A percentile compares a stretch with the other conserved stretches of the same genome.
Conservation (phyloP, 352 stramenopile species). For the Globisporangium megalacanthum region DNA sequence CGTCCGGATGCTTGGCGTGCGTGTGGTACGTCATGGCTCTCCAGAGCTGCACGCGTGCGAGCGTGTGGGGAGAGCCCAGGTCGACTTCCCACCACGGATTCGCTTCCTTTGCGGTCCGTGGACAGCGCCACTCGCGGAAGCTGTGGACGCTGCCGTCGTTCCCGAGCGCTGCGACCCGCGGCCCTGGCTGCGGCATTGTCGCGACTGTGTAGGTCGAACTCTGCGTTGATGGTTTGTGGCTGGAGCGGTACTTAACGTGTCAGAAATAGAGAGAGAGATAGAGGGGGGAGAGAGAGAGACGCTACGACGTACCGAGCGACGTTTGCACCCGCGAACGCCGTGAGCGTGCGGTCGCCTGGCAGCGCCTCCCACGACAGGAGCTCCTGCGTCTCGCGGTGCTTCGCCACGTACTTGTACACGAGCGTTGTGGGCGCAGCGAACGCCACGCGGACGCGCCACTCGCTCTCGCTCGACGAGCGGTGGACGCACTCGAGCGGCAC, state of each 20-base stretch:
- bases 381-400: slow-evolving; percentile 25
- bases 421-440: slow-evolving; percentile 27
- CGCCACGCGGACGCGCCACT: slow-evolving; percentile 30
- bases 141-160: slow-evolving; percentile 68
- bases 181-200: slow-evolving; percentile 30
- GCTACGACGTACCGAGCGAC: slow-evolving; percentile 43
- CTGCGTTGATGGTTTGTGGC: slow-evolving; percentile 27
- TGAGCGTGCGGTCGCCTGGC: slow-evolving; percentile 61
- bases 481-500: slow-evolving; percentile 42
- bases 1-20: slow-evolving; percentile 34
- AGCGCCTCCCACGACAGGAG: slow-evolving; percentile 69
- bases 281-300: neutral
- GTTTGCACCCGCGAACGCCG: slow-evolving; percentile 32
- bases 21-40: slow-evolving; percentile 72
- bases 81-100: slow-evolving; percentile 77
- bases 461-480: slow-evolving; percentile 20
- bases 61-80: slow-evolving; percentile 26
- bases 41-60: slow-evolving; percentile 57
- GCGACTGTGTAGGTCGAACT: slow-evolving; percentile 52
- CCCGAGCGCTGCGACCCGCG: slow-evolving; percentile 35
- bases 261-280: no score
- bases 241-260: slow-evolving; percentile 4
- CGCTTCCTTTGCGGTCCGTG: slow-evolving; percentile 46
- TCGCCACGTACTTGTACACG: slow-evolving; percentile 81
- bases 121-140: slow-evolving; percentile 62